phyloP scores from a whole-genome alignment of 1,284 basidiomycete species.

The Ustilago vetiveriae region DNA sequence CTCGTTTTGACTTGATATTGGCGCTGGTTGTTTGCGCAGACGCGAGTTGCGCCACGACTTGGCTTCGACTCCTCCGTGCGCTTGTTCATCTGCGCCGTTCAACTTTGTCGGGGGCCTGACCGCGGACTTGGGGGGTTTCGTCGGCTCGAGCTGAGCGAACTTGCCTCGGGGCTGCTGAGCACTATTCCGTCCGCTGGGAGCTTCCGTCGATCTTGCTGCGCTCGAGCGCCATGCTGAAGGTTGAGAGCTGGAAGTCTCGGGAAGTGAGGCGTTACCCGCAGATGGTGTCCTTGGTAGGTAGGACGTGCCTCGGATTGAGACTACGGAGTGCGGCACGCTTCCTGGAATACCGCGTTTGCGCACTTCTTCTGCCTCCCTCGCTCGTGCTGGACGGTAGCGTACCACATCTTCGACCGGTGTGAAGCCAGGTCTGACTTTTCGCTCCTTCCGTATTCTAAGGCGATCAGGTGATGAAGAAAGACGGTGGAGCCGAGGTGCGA shows the following conservation, averaged over 20 bases:
- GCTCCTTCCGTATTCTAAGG: slow-evolving; percentile 82
- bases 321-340: background rate
- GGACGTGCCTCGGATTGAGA: background rate
- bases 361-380: slow-evolving; percentile 34
- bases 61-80: background rate
- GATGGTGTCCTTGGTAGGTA: background rate
- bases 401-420: slow-evolving; percentile 92
- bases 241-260: background rate
- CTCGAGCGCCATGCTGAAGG: slow-evolving; percentile 6
- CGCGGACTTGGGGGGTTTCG: too few species aligned
- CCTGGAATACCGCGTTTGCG: slow-evolving; percentile 20
- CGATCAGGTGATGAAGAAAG: background rate
- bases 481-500: slow-evolving; percentile 1
- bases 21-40: slow-evolving; percentile 14
- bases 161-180: slow-evolving; percentile 1
- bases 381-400: slow-evolving; percentile 73
- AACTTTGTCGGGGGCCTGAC: too few species aligned
- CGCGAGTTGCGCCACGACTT: slow-evolving; percentile 28
- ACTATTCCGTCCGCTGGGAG: background rate
- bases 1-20: background rate
- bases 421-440: slow-evolving; percentile 89
- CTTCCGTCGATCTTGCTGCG: background rate
- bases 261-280: background rate
- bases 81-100: background rate
- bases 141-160: slow-evolving; percentile 9